Conservation (phyloP, 176 grass and related monocot species). For the Phoenix dactylifera region DNA sequence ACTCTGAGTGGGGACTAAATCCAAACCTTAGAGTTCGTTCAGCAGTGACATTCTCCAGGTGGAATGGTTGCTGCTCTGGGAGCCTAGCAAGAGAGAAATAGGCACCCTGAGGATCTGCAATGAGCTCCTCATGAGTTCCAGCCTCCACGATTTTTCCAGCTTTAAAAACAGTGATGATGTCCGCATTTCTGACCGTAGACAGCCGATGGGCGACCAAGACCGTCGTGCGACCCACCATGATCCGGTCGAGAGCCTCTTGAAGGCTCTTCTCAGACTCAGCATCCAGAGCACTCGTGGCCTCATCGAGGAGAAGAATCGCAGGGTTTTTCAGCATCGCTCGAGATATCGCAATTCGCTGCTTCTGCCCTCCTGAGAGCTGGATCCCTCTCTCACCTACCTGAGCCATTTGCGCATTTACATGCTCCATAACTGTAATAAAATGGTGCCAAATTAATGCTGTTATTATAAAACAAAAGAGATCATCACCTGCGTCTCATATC, state of each 20-base stretch:
- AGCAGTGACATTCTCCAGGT: constrained; percentile 43
- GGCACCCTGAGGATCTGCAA: constrained; percentile 36
- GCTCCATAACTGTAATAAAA: no score
- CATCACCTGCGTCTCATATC: constrained; percentile 77
- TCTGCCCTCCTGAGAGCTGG: constrained; percentile 90
- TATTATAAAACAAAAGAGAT: not conserved
- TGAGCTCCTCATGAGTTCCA: constrained; percentile 82
- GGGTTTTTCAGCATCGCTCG: constrained; percentile 90
- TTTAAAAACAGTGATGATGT: constrained; percentile 87
- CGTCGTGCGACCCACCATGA: constrained; percentile 93
- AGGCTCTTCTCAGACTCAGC: constrained; percentile 95
- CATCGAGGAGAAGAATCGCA: constrained; percentile 81
- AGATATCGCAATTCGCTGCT: constrained; percentile 90
- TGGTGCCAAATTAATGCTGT: no score
- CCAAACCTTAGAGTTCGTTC: constrained; percentile 55
- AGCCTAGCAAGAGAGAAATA: constrained; percentile 75
- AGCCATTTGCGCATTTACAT: not conserved
- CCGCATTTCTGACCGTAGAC: constrained; percentile 77
- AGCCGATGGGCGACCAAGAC: constrained; percentile 84
- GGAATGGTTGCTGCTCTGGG: constrained; percentile 48
- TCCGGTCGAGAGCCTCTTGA: constrained; percentile 81
- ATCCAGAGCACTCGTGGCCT: constrained; percentile 84
- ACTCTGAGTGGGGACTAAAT: no score
- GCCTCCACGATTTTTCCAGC: constrained; percentile 73
- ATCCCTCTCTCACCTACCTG: constrained; percentile 84